Evolutionary conservation across 164 flowering plant species (phyloP), one percentile per base, ranked within the genome.

Genomic region (Umbilicus rupestris): DNA sequence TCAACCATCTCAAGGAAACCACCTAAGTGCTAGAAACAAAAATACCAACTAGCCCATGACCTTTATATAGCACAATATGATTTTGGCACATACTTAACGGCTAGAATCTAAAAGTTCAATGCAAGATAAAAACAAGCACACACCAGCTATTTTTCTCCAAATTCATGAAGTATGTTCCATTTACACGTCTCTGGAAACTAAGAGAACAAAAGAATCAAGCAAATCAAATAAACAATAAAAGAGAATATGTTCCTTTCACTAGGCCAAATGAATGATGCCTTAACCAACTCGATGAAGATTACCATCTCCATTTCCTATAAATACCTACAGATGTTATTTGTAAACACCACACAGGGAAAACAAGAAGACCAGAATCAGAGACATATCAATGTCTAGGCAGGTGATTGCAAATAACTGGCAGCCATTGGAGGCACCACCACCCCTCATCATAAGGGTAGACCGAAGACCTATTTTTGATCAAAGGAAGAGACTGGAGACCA

Each of bases 261-360:
- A 52, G 59, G 59, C 59, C 60, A 26, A 11, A 52, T 24, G 59
- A 52, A 26, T 12, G 59, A 26, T 52, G 60, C 60, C 31, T 52
- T 55, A 55, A 52, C 30, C 59, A 52, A 52, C 59, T 52, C 31
- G 15, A 24, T 52, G 59, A 52, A 26, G 30, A 52, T 26, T 24
- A 52, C 31, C 33, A 12, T 55, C 19, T n/a, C 33, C 60, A 26
- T 10, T 55, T 55, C 0, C 59, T 52, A 52, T 52, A 52, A 52
- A 52, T 52, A 52, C 59, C 17, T 1, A 1, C 3, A 6, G 31
- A 52, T 52, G 31, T 14, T 52, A 52, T 28, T n/a, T 26, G 15
- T 11, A 26, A 52, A 52, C 0, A 10, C 44, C 44, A 41, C 59
- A 52, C 31, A 52, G 31, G 24, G 28, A 55, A 52, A 52, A 24